Percentiles rank a stretch among this genome's conserved stretches.
Conservation (phyloP, 2,329 filamentous ascomycete species). For the Verticillium nubilum region DNA sequence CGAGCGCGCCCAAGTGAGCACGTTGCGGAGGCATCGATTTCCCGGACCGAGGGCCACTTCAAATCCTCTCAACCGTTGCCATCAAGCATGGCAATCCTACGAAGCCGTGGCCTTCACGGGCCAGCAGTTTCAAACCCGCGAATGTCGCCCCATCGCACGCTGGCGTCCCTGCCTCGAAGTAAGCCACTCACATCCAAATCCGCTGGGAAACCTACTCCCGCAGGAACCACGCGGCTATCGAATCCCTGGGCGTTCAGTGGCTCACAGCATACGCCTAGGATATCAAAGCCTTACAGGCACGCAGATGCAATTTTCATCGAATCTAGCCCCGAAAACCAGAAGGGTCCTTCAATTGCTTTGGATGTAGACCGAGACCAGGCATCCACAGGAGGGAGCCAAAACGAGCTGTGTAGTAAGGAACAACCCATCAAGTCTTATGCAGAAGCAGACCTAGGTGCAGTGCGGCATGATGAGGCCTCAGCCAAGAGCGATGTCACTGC, state of each 20-base stretch:
- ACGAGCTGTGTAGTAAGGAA: not conserved
- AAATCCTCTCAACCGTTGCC: not conserved
- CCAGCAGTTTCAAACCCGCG: not conserved
- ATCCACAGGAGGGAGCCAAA: not conserved
- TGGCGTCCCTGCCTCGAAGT: conserved; percentile 17
- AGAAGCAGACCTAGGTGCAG: not conserved
- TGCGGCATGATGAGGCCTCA: not conserved
- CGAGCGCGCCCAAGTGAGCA: not conserved
- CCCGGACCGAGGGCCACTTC: not conserved
- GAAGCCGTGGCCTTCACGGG: not conserved
- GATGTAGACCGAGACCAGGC: not conserved
- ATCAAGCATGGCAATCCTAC: not conserved
- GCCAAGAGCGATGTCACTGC: no score
- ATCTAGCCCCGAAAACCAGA: conserved; percentile 34
- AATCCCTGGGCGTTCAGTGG: conserved; percentile 33
- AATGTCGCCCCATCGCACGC: not conserved
- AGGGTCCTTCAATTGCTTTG: conserved; percentile 17
- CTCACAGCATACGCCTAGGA: conserved; percentile 38
- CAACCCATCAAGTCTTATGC: not conserved
- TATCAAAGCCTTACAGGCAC: conserved; percentile 13
- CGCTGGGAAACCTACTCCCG: conserved; percentile 14
- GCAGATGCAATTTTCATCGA: conserved; percentile 37
- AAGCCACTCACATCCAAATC: conserved; percentile 23
- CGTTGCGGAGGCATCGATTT: not conserved
- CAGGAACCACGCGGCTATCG: conserved; percentile 15